Percentiles rank a stretch among this genome's conserved stretches.
These are phyloP conservation scores for Penicillium psychrosexuale DNA, from an alignment of 2,329 filamentous ascomycete genomes.

Conservation along the genomic window DNA sequence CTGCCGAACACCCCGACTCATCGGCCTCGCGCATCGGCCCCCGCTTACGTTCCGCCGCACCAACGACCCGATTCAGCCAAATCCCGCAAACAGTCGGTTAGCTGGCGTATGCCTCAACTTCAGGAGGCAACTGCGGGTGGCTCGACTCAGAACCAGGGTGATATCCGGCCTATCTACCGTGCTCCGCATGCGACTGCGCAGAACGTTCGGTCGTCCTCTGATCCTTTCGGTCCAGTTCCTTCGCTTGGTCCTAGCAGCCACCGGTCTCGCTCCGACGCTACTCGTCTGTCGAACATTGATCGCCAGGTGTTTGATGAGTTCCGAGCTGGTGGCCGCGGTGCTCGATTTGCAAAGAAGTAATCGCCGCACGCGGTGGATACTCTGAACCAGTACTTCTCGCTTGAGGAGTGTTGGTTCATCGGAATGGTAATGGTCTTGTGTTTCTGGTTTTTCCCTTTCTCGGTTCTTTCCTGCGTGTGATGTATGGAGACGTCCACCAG, in stretches of 20 bases:
- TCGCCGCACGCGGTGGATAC: too few species aligned
- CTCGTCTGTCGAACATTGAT: neutral
- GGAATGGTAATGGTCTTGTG: neutral
- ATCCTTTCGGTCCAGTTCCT: neutral
- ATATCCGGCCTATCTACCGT: neutral
- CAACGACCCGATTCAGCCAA: neutral
- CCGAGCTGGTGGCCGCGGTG: neutral
- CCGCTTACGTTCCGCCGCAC: neutral
- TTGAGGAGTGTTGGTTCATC: neutral
- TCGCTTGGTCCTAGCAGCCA: neutral
- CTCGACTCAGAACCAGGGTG: neutral
- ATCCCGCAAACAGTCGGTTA: neutral
- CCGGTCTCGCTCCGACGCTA: neutral
- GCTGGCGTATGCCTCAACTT: neutral
- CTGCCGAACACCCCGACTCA: neutral
- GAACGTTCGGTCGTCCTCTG: constrained; percentile 4
- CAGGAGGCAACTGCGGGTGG: neutral
- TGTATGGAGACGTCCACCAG: constrained; percentile 1
- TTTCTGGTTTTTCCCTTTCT: neutral
- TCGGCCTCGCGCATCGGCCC: neutral
- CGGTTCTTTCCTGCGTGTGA: neutral
- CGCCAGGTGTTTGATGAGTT: neutral
- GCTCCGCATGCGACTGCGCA: neutral
- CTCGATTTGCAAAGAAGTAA: neutral
- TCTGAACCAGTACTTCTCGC: neutral